Percentiles rank a stretch among this genome's conserved stretches.
These are phyloP conservation scores for Stagonosporopsis chrysanthemi DNA, from an alignment of 2,329 filamentous ascomycete species.

Conservation along the genomic window DNA sequence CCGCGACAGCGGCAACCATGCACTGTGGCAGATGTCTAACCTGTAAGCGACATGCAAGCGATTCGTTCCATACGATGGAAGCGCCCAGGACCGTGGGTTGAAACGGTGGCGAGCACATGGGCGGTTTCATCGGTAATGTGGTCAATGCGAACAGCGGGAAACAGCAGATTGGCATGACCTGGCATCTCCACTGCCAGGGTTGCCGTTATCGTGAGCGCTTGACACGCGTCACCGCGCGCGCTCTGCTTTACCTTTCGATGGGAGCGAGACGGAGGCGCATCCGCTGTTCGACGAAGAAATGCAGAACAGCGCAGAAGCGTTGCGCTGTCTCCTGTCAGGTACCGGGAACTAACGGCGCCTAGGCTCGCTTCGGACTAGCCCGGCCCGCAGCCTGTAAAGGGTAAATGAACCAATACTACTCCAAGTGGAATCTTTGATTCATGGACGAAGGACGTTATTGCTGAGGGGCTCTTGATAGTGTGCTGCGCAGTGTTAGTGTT, in stretches of 20 bases:
- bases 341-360: slow-evolving; percentile 8
- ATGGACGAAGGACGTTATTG: neutral
- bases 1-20: slow-evolving; percentile 37
- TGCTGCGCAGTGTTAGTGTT: no score
- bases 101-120: slow-evolving; percentile 40
- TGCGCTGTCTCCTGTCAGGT: slow-evolving; percentile 1
- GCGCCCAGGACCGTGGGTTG: slow-evolving; percentile 43
- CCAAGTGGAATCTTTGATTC: neutral
- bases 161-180: slow-evolving; percentile 14
- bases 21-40: slow-evolving; percentile 21
- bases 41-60: slow-evolving; percentile 28
- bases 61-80: slow-evolving; percentile 33
- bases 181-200: neutral
- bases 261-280: neutral
- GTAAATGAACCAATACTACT: neutral
- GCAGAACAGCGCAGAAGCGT: slow-evolving; percentile 10
- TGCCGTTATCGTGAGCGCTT: slow-evolving; percentile 6
- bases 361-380: neutral
- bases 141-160: slow-evolving; percentile 31
- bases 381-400: neutral
- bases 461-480: neutral
- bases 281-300: neutral
- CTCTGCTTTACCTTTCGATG: slow-evolving; percentile 5
- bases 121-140: slow-evolving; percentile 44
- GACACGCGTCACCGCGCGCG: slow-evolving; percentile 9